Evolutionary conservation across 2,329 filamentous ascomycete species (phyloP), one percentile per base, ranked within the genome.

Genomic region (Diplodia sapinea): DNA sequence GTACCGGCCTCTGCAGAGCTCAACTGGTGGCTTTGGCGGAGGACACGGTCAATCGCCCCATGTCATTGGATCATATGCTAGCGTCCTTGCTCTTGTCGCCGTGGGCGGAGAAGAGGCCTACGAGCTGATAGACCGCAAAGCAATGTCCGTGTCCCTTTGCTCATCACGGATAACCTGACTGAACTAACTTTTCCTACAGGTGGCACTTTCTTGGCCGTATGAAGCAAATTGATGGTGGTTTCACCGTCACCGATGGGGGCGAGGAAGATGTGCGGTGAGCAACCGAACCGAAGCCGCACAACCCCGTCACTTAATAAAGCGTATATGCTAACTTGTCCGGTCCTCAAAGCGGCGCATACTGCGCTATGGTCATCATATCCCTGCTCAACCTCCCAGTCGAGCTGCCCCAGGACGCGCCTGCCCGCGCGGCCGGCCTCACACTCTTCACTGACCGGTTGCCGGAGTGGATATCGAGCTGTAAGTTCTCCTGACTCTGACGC

Each of bases 31-130:
- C 2, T 97, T 97, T 77, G 95, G 93, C 64, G 95, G 94, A 70
- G 94, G 95, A n/a, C 91, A 93, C 78, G 93, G 94, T 33, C 95
- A 98, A 77, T 85, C 87, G 71, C 93, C 92, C 65, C 95, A 99
- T 79, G 86, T 95, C 72, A 95, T 95, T 68, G 90, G 92, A 56
- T 93, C 91, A 0, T 99, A 98, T 83, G 93, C 94, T 57, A 86
- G 90, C 50, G 81, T 96, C 23, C 85, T 99, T 68, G 88, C 91
- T 55, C 83, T 99, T 63, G 87, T 90, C 29, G 86, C 93, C 70
- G 91, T 94, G 51, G 93, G 92, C 63, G 92, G 91, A 9, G 81
- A 89, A 68, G 89, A 91, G 67, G 87, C 88, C 51, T 91, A 93
- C 76, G 85, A 89, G 69, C 82, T 92, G 66, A 87, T 98, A 68